These are phyloP conservation scores for Saccharomyces hybrid DNA, from an alignment of 1,139 yeast species.

Conservation along the genomic window DNA sequence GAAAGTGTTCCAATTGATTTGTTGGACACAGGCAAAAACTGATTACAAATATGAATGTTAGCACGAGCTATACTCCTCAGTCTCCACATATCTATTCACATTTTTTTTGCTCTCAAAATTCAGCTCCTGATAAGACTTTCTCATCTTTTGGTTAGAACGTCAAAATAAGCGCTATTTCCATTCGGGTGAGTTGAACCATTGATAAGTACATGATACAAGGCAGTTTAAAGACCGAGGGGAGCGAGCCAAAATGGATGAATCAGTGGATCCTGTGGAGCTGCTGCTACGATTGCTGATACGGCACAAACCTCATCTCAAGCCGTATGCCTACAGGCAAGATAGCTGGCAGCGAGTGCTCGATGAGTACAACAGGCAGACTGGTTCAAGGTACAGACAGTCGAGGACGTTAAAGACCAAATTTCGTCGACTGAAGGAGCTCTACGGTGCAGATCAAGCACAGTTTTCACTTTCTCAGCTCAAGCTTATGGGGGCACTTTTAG, in stretches of 20 bases:
- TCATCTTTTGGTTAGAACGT: background rate
- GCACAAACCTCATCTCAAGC: constrained; percentile 26
- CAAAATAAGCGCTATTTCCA: constrained; percentile 1
- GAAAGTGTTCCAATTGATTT: constrained; percentile 5
- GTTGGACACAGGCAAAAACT: background rate
- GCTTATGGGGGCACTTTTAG: background rate
- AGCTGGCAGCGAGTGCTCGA: constrained; percentile 25
- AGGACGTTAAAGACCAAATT: constrained; percentile 27
- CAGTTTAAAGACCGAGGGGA: constrained; percentile 2
- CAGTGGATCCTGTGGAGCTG: constrained; percentile 6
- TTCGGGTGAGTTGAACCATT: background rate
- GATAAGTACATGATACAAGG: background rate
- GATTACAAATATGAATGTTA: background rate
- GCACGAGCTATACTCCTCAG: background rate
- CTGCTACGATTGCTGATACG: constrained; percentile 18
- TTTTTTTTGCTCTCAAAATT: background rate
- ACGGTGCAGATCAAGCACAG: constrained; percentile 8
- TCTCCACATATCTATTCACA: background rate
- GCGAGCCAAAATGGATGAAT: background rate
- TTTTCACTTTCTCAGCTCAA: constrained; percentile 1
- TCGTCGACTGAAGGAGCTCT: constrained; percentile 18
- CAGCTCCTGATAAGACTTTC: background rate
- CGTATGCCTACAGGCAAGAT: constrained; percentile 21
- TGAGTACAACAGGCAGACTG: constrained; percentile 21
- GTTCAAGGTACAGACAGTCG: constrained; percentile 22